Conservation (phyloP, 1,284 basidiomycete genomes). For the Moesziomyces parantarcticus region DNA sequence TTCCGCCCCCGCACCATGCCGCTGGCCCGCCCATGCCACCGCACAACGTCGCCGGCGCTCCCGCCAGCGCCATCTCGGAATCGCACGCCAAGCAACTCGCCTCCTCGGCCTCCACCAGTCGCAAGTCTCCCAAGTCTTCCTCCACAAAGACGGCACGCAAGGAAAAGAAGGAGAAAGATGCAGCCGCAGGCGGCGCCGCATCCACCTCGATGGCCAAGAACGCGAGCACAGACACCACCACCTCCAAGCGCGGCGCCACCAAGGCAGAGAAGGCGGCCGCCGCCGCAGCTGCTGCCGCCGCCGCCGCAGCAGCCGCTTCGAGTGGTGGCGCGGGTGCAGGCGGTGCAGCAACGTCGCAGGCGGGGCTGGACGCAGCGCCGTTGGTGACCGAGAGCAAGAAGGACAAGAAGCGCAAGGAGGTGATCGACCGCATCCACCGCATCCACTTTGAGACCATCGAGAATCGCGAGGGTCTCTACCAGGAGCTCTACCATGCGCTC, state of each 20-base stretch:
- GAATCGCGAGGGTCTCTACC: conserved; percentile 61
- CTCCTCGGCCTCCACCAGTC: conserved; percentile 34
- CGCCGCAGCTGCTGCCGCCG: conserved; percentile 13
- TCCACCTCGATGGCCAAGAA: conserved; percentile 41
- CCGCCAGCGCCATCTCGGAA: conserved; percentile 35
- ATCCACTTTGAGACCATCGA: conserved; percentile 65
- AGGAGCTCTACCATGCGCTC: conserved; percentile 59
- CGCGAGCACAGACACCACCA: conserved; percentile 33
- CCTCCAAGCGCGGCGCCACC: conserved; percentile 30
- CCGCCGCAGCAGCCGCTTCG: conserved; percentile 1
- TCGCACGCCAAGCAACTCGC: conserved; percentile 41
- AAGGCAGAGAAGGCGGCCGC: conserved; percentile 44
- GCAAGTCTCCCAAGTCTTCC: conserved; percentile 38
- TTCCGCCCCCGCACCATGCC: conserved; percentile 31
- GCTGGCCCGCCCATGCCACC: conserved; percentile 21
- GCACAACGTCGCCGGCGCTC: conserved; percentile 22
- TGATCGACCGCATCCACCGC: conserved; percentile 64
- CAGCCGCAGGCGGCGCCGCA: conserved; percentile 15
- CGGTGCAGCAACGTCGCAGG: conserved; percentile 9
- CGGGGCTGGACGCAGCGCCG: conserved; percentile 9
- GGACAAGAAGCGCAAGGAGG: conserved; percentile 64
- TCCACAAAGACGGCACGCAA: conserved; percentile 29
- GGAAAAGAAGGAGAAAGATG: conserved; percentile 44
- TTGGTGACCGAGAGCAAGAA: conserved; percentile 43
- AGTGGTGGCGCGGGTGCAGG: conserved; percentile 11